phyloP scores from a whole-genome alignment of 2,329 filamentous ascomycete genomes.

The Cytospora leucostoma region DNA sequence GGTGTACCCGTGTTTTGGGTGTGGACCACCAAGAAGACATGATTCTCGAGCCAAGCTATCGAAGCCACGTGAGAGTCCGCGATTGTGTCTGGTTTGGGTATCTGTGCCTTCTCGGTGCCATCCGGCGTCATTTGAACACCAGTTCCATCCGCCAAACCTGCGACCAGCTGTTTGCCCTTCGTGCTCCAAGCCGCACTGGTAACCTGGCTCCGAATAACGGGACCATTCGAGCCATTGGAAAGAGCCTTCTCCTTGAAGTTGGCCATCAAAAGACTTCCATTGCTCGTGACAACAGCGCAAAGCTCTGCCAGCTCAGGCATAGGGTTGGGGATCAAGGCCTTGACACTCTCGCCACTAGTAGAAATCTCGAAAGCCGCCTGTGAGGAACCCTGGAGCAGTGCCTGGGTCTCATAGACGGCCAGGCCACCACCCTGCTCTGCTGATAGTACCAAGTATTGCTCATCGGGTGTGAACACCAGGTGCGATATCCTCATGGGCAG shows the following conservation, averaged over 20 bases:
- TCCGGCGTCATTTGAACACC: constrained; percentile 82
- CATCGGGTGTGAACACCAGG: constrained; percentile 87
- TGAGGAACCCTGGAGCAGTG: constrained; percentile 65
- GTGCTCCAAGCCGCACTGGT: constrained; percentile 89
- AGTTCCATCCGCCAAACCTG: constrained; percentile 78
- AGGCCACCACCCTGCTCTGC: constrained; percentile 80
- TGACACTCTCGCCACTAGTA: constrained; percentile 73
- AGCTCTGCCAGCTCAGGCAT: constrained; percentile 70
- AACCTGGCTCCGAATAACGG: constrained; percentile 70
- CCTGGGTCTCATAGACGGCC: constrained; percentile 76
- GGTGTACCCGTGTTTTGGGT: constrained; percentile 62
- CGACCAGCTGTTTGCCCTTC: constrained; percentile 89
- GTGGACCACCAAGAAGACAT: constrained; percentile 80
- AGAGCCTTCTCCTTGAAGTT: constrained; percentile 71
- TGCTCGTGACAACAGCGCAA: constrained; percentile 77
- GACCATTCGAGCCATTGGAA: constrained; percentile 59
- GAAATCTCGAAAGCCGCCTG: constrained; percentile 72
- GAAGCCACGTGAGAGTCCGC: constrained; percentile 73
- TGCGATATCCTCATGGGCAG: constrained; percentile 81
- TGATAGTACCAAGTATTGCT: constrained; percentile 79
- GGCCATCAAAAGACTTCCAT: constrained; percentile 81
- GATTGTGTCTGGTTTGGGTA: constrained; percentile 74
- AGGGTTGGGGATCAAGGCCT: constrained; percentile 79
- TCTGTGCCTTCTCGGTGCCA: constrained; percentile 73
- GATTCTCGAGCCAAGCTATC: constrained; percentile 84